phyloP scores from a whole-genome alignment of 257 asterid species.

The Gardenia jasminoides region DNA sequence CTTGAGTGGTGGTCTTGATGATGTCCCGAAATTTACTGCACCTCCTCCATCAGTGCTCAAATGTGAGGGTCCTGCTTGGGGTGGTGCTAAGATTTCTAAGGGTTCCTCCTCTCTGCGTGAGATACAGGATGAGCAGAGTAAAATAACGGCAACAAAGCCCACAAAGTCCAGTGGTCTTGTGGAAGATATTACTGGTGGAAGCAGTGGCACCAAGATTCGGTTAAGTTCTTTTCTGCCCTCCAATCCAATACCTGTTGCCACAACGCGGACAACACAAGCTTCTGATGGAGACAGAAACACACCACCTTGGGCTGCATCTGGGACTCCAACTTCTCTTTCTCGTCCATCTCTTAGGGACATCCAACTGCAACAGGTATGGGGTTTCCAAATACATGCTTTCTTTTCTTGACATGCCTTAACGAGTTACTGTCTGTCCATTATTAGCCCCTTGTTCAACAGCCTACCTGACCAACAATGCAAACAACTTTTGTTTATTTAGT shows the following conservation, averaged over 20 bases:
- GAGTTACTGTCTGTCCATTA: background rate
- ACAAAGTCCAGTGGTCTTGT: conserved; percentile 35
- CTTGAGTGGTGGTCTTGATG: conserved; percentile 92
- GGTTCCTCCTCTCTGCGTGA: conserved; percentile 74
- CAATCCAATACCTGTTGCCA: conserved; percentile 58
- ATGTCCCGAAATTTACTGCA: conserved; percentile 45
- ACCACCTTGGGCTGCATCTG: conserved; percentile 92
- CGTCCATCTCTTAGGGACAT: conserved; percentile 94
- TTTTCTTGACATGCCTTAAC: background rate
- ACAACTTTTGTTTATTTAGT: too few species aligned
- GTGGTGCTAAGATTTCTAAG: conserved; percentile 64
- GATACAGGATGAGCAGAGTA: conserved; percentile 91
- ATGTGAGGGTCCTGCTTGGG: conserved; percentile 96
- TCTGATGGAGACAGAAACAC: conserved; percentile 76
- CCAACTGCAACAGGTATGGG: conserved; percentile 81
- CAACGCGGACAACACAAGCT: conserved; percentile 39
- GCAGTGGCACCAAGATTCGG: conserved; percentile 40
- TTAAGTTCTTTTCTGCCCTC: conserved; percentile 61
- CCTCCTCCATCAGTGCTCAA: conserved; percentile 53
- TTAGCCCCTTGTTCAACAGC: background rate
- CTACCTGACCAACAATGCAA: background rate
- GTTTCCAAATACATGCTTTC: background rate
- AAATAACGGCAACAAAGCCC: conserved; percentile 39
- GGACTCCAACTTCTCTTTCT: conserved; percentile 75
- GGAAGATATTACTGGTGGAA: conserved; percentile 46